Evolutionary conservation across 2,329 filamentous ascomycete genomes (phyloP), one percentile per base, ranked within the genome.

Genomic region (Alternaria hordeiaustralica): DNA sequence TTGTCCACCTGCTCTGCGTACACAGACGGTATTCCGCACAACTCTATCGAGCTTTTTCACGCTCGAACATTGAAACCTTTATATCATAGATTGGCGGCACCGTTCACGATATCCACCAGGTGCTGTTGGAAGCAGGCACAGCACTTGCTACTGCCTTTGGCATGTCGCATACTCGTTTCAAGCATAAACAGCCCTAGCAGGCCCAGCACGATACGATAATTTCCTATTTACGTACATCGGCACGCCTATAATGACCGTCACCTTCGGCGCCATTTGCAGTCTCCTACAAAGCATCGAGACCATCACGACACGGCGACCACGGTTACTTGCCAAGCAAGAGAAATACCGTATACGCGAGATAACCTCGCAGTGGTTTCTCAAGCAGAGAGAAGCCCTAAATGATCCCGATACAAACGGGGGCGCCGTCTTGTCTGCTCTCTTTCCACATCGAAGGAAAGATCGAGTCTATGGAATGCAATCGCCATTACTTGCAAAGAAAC

Each of bases 361-460:
- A 6, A 84, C 93, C 36, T 74, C 81, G 10, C 78, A 83, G 26
- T 97, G 94, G 94, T 96, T 96, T 78, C 75, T 77, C 13, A 81
- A 83, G 2, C 87, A 97, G 75, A 87, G 87, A 6, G 78, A 79
- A 15, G 79, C 80, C 2, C 84, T 97, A 15, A 81, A 89, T 73
- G 82, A 84, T 0, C 80, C 87, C 8, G 83, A 86, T 26, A 87
- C 87, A 1, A 82, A 89, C 71, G 82, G 85, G 2, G 82, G 87
- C 1, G 90, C 92, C 3, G 81, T 97, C 2, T 82, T 97, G 0
- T 94, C 92, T 1, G 89, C 90, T 3, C 80, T 97, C 1, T 86
- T 96, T 0, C 93, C 94, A 0, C 90, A 94, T 66, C 89, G 86
- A 67, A 86, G 93, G 57, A 89, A 88, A 3, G 93, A 97, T 74